Evolutionary conservation across 2,329 filamentous ascomycete species (phyloP).

Genomic region (Ophiostoma pallidulum): DNA sequence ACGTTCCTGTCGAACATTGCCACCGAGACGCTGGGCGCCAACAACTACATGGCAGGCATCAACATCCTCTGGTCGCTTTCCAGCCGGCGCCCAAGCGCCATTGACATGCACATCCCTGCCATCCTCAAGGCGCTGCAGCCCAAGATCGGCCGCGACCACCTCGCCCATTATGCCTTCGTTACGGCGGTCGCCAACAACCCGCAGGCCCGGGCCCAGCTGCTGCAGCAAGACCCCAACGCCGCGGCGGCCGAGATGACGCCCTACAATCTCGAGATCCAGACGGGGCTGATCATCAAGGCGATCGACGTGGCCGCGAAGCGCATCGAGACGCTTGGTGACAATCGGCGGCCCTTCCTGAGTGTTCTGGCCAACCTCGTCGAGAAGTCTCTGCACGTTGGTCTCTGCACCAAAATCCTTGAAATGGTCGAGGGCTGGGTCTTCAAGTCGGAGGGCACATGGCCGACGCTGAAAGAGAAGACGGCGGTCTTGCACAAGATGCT

Average conservation of each 20-base stretch:
- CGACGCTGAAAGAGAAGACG: conserved; percentile 96
- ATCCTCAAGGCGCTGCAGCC: conserved; percentile 90
- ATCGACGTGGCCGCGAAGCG: conserved; percentile 86
- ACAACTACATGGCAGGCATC: conserved; percentile 77
- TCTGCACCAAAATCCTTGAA: conserved; percentile 86
- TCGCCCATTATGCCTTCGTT: conserved; percentile 60
- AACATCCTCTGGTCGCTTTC: conserved; percentile 91
- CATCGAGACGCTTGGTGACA: conserved; percentile 88
- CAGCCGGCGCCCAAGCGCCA: conserved; percentile 71
- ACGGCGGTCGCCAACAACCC: conserved; percentile 33
- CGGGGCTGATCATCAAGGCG: conserved; percentile 84
- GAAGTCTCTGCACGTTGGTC: conserved; percentile 74
- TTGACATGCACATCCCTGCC: conserved; percentile 78
- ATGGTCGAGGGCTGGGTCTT: conserved; percentile 98
- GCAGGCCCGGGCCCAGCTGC: conserved; percentile 33
- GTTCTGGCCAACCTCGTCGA: conserved; percentile 92
- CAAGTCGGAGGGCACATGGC: conserved; percentile 86
- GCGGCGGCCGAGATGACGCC: conserved; percentile 51
- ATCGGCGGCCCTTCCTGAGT: conserved; percentile 85
- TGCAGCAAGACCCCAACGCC: conserved; percentile 45
- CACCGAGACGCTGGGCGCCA: conserved; percentile 73
- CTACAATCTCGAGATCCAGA: conserved; percentile 81
- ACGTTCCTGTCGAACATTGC: conserved; percentile 76
- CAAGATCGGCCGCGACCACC: conserved; percentile 88
- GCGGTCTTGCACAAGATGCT: conserved; percentile 99